Evolutionary conservation across 257 asterid genomes (phyloP), one percentile per base, ranked within the genome.

Genomic region (Scutellaria minor): DNA sequence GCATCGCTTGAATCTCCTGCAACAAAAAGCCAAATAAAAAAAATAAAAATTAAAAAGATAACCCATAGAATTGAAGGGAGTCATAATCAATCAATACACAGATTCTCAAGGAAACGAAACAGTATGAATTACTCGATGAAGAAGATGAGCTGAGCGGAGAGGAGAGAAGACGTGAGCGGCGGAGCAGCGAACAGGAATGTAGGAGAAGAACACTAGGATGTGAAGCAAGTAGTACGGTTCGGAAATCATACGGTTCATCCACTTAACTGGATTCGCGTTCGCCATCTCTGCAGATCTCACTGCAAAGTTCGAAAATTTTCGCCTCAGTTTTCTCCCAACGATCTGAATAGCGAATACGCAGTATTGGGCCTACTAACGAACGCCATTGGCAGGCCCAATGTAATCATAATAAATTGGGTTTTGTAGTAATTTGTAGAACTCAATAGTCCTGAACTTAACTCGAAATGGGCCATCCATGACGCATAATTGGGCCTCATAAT

Each of bases 1-100:
- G 83, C 77, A 86, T 47, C 22, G 94, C 96, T 79, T 91, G 99
- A 76, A 92, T 81, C 87, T 94, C 99, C 99, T 90, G 75, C 59
- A 67, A 75, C 75, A 63, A 61, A 52, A 20, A 51, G 60, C 22
- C 54, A 72, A 64, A 45, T 31, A 4, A 7, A 70, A 22, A 59
- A 60, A 10, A 45, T n/a, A n/a, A n/a, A n/a, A n/a, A n/a, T n/a
- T n/a, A 9, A 24, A 27, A 53, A 7, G 9, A 6, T 2, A 37
- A 52, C 6, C 0, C 6, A 9, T 2, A 58, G 18, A 62, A 4
- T 12, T n/a, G 3, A n/a, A 54, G 12, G 52, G 65, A 31, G 75
- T 2, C 7, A 14, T 11, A 63, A 66, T 37, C 53, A 59, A 58
- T 22, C 31, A 73, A 56, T 10, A 6, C 31, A 14, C 15, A 20